Evolutionary conservation across 2,329 filamentous ascomycete genomes (phyloP).

Genomic region (Cadophora sp.): DNA sequence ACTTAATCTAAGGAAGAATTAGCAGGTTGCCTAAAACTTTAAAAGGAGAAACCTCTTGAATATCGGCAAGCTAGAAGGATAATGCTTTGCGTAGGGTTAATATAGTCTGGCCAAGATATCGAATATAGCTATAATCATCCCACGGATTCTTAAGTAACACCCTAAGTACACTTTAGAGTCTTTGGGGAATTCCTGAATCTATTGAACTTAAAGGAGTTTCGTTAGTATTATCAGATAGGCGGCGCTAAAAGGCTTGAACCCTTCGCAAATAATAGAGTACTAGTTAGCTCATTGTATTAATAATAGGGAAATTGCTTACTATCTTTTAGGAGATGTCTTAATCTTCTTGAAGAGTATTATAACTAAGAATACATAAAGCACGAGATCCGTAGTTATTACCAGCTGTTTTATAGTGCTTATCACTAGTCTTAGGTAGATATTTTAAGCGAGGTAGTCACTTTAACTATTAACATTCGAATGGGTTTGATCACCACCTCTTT

Average conservation of each 20-base stretch:
- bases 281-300: neutral
- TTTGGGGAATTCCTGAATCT: neutral
- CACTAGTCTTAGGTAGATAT: neutral
- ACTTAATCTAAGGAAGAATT: neutral
- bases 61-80: neutral
- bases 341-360: neutral
- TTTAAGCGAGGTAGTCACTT: neutral
- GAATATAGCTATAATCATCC: neutral
- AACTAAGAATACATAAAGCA: neutral
- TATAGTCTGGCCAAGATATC: neutral
- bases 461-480: neutral
- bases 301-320: neutral
- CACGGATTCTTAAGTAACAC: neutral
- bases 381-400: neutral
- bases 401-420: neutral
- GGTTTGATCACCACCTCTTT: neutral
- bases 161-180: neutral
- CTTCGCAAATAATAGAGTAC: neutral
- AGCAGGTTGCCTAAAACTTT: neutral
- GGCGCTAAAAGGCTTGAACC: neutral
- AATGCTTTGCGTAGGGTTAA: conserved; percentile 3
- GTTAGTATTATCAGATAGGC: neutral
- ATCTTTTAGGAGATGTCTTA: neutral
- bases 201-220: neutral
- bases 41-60: conserved; percentile 9